Evolutionary conservation across 192 early-diverging fungal genomes (phyloP).

Genomic region (Bifiguratus adelaidae): DNA sequence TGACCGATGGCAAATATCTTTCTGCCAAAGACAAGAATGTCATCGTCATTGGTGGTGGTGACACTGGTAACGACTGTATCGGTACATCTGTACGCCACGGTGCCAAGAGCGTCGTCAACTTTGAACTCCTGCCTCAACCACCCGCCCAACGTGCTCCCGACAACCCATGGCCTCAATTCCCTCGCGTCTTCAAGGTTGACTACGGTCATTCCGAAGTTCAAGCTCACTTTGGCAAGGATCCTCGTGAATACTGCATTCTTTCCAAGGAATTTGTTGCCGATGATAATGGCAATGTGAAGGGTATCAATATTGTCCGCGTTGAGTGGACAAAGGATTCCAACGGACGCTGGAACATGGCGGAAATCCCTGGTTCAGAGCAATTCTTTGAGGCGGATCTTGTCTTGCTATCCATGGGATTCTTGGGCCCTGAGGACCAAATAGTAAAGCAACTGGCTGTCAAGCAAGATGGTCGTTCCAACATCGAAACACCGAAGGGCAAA

Average conservation of each 20-base stretch:
- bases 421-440: slow-evolving; percentile 83
- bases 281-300: slow-evolving; percentile 68
- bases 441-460: slow-evolving; percentile 71
- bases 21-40: slow-evolving; percentile 88
- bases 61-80: slow-evolving; percentile 96
- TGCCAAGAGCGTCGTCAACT: slow-evolving; percentile 83
- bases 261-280: slow-evolving; percentile 93
- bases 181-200: slow-evolving; percentile 90
- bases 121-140: slow-evolving; percentile 94
- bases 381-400: slow-evolving; percentile 87
- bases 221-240: slow-evolving; percentile 85
- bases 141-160: slow-evolving; percentile 69
- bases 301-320: slow-evolving; percentile 90
- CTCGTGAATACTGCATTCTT: slow-evolving; percentile 88
- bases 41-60: slow-evolving; percentile 96
- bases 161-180: slow-evolving; percentile 98
- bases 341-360: slow-evolving; percentile 82
- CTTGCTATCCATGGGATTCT: slow-evolving; percentile 91
- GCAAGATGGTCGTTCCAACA: slow-evolving; percentile 67
- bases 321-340: slow-evolving; percentile 83
- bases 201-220: slow-evolving; percentile 93
- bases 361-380: slow-evolving; percentile 76
- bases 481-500: slow-evolving; percentile 63
- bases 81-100: slow-evolving; percentile 90
- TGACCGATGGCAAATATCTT: slow-evolving; percentile 65